Conservation (phyloP, 2,329 filamentous ascomycete species). For the Penicillium sp. region DNA sequence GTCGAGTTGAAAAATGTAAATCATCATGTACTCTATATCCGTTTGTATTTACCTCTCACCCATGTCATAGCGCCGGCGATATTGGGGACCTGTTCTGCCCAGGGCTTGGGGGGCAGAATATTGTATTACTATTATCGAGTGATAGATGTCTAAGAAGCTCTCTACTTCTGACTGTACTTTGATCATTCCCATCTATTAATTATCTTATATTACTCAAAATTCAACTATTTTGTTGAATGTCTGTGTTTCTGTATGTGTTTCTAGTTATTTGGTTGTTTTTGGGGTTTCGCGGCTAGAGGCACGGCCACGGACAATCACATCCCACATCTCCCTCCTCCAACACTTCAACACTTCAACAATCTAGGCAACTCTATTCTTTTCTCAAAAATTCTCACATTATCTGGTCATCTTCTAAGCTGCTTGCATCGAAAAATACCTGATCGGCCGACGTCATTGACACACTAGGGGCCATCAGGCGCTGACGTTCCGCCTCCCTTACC, state of each 20-base stretch:
- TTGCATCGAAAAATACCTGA: not conserved
- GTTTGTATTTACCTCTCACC: slow-evolving; percentile 31
- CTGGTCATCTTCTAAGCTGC: not conserved
- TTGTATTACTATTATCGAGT: slow-evolving; percentile 23
- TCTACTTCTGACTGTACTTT: slow-evolving; percentile 17
- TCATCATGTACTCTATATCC: slow-evolving; percentile 27
- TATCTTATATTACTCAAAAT: not conserved
- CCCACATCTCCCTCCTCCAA: slow-evolving; percentile 16
- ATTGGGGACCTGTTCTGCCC: slow-evolving; percentile 25
- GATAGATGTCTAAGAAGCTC: slow-evolving; percentile 23
- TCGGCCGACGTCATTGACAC: slow-evolving; percentile 22
- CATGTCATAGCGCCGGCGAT: slow-evolving; percentile 42
- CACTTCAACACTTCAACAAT: slow-evolving; percentile 3
- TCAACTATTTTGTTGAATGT: not conserved
- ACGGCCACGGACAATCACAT: slow-evolving; percentile 22
- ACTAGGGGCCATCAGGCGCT: slow-evolving; percentile 15
- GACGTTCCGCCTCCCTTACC: slow-evolving; percentile 23
- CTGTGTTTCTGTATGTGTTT: not conserved
- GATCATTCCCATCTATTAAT: not conserved
- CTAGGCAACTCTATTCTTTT: slow-evolving; percentile 8
- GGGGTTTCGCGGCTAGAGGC: slow-evolving; percentile 16
- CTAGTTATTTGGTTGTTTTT: not conserved
- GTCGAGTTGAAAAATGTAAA: slow-evolving; percentile 30
- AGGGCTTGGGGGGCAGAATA: slow-evolving; percentile 13
- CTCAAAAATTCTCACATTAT: not conserved